These are phyloP conservation scores for Oryza meyeriana DNA, from an alignment of 176 grass and related monocot genomes.

Conservation along the genomic window DNA sequence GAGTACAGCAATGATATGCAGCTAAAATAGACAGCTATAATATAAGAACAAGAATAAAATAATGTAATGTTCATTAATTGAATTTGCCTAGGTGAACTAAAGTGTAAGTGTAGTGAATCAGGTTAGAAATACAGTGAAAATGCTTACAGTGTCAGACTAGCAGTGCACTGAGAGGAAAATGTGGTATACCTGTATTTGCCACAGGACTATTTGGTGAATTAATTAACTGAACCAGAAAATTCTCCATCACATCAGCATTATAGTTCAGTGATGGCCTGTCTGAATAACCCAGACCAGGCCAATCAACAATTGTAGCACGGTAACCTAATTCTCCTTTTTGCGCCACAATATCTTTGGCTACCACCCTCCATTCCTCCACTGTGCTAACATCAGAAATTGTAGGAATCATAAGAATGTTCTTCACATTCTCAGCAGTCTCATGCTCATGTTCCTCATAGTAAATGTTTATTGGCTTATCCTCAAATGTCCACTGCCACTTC, in stretches of 20 bases:
- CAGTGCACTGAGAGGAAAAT: conserved; percentile 7
- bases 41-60: background rate
- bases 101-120: background rate
- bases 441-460: conserved; percentile 75
- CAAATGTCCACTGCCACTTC: conserved; percentile 87
- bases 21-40: background rate
- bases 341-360: conserved; percentile 71
- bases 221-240: conserved; percentile 76
- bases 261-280: conserved; percentile 90
- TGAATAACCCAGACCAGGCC: conserved; percentile 94
- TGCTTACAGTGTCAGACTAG: background rate
- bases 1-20: background rate
- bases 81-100: background rate
- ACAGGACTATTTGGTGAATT: conserved; percentile 77
- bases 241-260: conserved; percentile 88
- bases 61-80: background rate
- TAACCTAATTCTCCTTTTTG: conserved; percentile 62
- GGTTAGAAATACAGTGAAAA: background rate
- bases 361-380: conserved; percentile 81
- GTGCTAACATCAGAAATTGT: conserved; percentile 98
- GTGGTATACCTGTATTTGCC: conserved; percentile 61
- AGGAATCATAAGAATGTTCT: conserved; percentile 89
- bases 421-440: conserved; percentile 49
- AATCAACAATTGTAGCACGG: conserved; percentile 89
- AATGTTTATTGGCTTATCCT: conserved; percentile 57